A percentile compares a stretch with the other conserved stretches of the same genome.
These are phyloP conservation scores for Candida sp. DNA, from an alignment of 1,139 yeast species.

Conservation along the genomic window DNA sequence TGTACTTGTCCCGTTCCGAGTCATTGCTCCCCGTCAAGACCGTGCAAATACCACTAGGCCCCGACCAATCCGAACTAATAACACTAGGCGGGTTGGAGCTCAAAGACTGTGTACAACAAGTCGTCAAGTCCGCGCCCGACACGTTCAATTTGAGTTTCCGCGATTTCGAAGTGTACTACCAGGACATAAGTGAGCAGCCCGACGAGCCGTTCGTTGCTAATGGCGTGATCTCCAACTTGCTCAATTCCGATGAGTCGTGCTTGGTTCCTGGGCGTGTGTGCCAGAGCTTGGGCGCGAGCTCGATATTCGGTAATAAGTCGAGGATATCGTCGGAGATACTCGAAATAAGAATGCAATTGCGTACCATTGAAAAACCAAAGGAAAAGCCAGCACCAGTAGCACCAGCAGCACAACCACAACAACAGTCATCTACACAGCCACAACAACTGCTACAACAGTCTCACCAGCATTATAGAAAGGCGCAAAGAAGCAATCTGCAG, in stretches of 20 bases:
- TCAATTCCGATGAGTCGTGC: conserved; percentile 28
- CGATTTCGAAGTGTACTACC: conserved; percentile 75
- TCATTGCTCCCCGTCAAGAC: conserved; percentile 50
- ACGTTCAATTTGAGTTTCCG: conserved; percentile 48
- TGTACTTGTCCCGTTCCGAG: conserved; percentile 60
- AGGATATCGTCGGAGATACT: conserved; percentile 56
- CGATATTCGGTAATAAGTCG: conserved; percentile 47
- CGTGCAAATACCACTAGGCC: conserved; percentile 44
- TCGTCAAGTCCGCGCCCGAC: conserved; percentile 60
- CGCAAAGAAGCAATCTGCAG: conserved; percentile 5
- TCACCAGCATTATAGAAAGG: neutral
- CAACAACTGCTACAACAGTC: conserved; percentile 2
- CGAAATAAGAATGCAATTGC: conserved; percentile 67
- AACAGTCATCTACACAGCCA: conserved; percentile 10
- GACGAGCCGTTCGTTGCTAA: conserved; percentile 81
- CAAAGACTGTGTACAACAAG: conserved; percentile 53
- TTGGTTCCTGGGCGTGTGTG: conserved; percentile 75
- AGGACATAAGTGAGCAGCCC: conserved; percentile 71
- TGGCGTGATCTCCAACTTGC: conserved; percentile 59
- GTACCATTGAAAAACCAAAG: conserved; percentile 33
- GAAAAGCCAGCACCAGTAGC: conserved; percentile 11
- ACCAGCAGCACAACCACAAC: conserved; percentile 3
- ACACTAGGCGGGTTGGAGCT: conserved; percentile 63
- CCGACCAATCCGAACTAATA: conserved; percentile 35
- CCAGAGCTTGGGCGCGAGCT: conserved; percentile 63